Conservation (phyloP, 1,284 basidiomycete genomes). For the Tilletia caries region DNA sequence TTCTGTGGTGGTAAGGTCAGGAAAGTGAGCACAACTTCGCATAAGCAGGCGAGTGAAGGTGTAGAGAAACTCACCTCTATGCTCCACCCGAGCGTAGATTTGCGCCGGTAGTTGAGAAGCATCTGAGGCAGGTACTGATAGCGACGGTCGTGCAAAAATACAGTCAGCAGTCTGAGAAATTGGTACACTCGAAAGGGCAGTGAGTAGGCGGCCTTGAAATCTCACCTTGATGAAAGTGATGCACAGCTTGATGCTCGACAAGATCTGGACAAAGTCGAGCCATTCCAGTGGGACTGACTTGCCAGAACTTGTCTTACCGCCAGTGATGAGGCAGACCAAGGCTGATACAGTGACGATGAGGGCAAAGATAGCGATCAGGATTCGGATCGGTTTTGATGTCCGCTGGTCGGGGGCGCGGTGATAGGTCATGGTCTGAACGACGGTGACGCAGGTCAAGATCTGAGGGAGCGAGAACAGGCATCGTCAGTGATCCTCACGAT, state of each 20-base stretch:
- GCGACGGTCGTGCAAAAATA: too few species aligned
- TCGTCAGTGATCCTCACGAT: too few species aligned
- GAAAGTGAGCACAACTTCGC: constrained; percentile 1
- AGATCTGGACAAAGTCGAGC: constrained; percentile 34
- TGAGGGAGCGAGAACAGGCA: neutral
- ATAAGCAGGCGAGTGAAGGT: constrained; percentile 42
- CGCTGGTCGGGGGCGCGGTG: constrained; percentile 15
- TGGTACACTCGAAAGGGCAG: neutral
- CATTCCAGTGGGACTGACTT: constrained; percentile 14
- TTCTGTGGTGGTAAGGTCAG: neutral
- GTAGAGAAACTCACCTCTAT: constrained; percentile 50
- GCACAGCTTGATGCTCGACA: constrained; percentile 54
- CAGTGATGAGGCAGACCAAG: constrained; percentile 3
- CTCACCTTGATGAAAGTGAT: constrained; percentile 51
- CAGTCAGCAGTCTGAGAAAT: too few species aligned
- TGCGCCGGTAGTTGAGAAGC: constrained; percentile 49
- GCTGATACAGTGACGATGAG: constrained; percentile 18
- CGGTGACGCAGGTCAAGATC: constrained; percentile 1
- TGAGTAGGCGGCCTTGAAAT: neutral
- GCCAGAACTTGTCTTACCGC: neutral
- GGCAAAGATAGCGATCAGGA: constrained; percentile 12
- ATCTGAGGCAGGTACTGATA: constrained; percentile 41
- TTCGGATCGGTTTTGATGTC: constrained; percentile 7
- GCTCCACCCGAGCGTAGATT: constrained; percentile 54
- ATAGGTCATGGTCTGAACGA: constrained; percentile 7